Percentiles rank a stretch among this genome's conserved stretches.
These are phyloP conservation scores for Leonotis leonurus DNA, from an alignment of 257 asterid genomes.

Conservation along the genomic window DNA sequence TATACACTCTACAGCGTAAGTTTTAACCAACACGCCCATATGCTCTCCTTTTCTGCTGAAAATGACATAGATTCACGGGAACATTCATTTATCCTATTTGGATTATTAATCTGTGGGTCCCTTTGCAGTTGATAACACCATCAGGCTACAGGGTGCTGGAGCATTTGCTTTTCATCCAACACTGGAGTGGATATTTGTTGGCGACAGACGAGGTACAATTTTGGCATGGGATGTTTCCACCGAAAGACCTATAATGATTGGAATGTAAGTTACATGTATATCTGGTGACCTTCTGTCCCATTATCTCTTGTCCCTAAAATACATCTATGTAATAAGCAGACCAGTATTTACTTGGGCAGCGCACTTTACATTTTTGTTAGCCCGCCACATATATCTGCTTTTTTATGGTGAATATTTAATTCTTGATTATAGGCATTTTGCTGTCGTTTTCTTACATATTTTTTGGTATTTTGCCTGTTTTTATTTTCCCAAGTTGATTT, in stretches of 20 bases:
- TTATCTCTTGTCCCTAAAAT: background rate
- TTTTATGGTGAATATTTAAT: background rate
- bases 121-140: conserved; percentile 90
- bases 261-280: conserved; percentile 61
- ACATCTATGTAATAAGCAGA: background rate
- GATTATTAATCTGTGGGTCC: conserved; percentile 14
- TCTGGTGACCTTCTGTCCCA: background rate
- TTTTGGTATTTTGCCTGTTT: background rate
- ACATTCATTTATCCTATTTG: background rate
- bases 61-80: conserved; percentile 8
- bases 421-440: background rate
- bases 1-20: conserved; percentile 94
- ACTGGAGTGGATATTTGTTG: conserved; percentile 95
- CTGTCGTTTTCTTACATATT: background rate
- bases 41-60: conserved; percentile 6
- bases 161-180: conserved; percentile 97
- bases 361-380: conserved; percentile 5
- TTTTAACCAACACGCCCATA: conserved; percentile 15
- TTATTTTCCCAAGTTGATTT: background rate
- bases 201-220: conserved; percentile 96
- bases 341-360: background rate
- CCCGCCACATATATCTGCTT: background rate
- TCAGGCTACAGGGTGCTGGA: conserved; percentile 94
- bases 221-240: conserved; percentile 99
- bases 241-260: conserved; percentile 97